phyloP scores from a whole-genome alignment of 1,284 basidiomycete species.

The Heliocybe sulcata region DNA sequence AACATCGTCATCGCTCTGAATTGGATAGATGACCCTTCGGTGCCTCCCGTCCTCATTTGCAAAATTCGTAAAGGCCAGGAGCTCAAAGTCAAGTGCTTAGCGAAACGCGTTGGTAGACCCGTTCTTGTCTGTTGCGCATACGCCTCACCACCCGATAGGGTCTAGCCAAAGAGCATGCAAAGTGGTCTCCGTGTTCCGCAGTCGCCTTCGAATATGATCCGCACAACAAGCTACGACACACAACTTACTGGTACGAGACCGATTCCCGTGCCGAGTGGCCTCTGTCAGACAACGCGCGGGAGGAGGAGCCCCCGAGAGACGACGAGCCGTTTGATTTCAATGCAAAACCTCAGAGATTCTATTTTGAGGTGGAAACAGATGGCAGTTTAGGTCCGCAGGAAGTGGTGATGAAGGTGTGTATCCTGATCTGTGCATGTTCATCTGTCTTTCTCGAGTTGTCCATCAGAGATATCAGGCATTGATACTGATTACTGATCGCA shows the following conservation, averaged over 20 bases:
- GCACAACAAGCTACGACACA: conserved; percentile 94
- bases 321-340: conserved; percentile 82
- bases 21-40: conserved; percentile 46
- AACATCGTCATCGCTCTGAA: not conserved
- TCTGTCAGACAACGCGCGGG: conserved; percentile 67
- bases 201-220: conserved; percentile 98
- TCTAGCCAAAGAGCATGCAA: conserved; percentile 97
- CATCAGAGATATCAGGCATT: not conserved
- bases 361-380: conserved; percentile 88
- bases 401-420: conserved; percentile 74
- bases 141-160: conserved; percentile 45
- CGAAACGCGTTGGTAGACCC: conserved; percentile 70
- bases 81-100: conserved; percentile 81
- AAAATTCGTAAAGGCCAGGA: conserved; percentile 96
- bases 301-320: conserved; percentile 77
- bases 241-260: conserved; percentile 91
- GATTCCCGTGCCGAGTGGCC: conserved; percentile 81
- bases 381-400: conserved; percentile 86
- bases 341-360: conserved; percentile 84
- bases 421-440: not conserved
- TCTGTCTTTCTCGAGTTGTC: not conserved
- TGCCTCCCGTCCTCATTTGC: conserved; percentile 76
- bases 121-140: conserved; percentile 1
- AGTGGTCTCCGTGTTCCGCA: conserved; percentile 97
- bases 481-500: conserved; percentile 1